Evolutionary conservation across 2,329 filamentous ascomycete species (phyloP), one percentile per base, ranked within the genome.

Genomic region (Monilinia laxa): DNA sequence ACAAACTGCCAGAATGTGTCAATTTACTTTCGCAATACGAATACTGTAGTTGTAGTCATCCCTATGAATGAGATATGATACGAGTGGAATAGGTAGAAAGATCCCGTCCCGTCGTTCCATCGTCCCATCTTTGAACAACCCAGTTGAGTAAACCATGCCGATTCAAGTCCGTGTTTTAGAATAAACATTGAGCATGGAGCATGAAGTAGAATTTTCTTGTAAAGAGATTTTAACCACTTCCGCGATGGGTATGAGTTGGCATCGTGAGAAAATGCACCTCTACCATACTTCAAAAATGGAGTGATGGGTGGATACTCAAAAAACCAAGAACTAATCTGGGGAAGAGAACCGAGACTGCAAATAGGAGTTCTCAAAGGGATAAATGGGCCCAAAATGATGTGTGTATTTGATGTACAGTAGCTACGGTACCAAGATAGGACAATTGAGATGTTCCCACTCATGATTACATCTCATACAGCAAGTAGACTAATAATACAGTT

Each of bases 331-430:
- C 58, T 51, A 60, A 60, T 60, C 58, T 45, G 58, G 58, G 58
- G 58, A 60, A 60, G 58, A 38, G 45, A 60, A 31, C 58, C 45
- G 58, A 60, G 58, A 18, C 45, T 38, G n/a, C 35, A 49, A 45
- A 25, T 18, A n/a, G 57, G 14, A 51, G 38, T 60, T n/a, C 45
- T 4, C 35, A 51, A 40, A 51, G 45, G 31, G 58, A 60, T 38
- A 51, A 25, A 23, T 25, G 28, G 57, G 49, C 28, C 57, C 45
- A 38, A 35, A 49, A 60, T 38, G 45, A 38, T 51, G 45, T 16
- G 20, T 23, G 20, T 49, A 51, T 16, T 42, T 35, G 57, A 5
- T 45, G 42, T 6, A 35, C 31, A 9, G 31, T 35, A 35, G 31
- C 7, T 35, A 35, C 31, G 31, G 20, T n/a, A 10, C 12, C 56